phyloP scores from a whole-genome alignment of 2,329 filamentous ascomycete species.

The Aspergillus sp. region DNA sequence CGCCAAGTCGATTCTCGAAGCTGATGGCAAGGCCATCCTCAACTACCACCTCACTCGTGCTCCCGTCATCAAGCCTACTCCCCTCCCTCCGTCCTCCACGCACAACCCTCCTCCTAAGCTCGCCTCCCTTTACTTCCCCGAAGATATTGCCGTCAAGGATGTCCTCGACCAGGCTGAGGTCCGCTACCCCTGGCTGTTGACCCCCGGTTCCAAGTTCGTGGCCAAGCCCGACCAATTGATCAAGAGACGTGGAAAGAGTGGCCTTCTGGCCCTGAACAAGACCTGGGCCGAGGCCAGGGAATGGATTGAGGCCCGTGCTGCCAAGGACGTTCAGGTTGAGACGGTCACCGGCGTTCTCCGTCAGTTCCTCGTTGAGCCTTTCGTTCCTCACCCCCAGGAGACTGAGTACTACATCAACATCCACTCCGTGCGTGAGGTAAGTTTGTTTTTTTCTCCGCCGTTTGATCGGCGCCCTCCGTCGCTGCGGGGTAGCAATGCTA shows the following conservation, averaged over 20 bases:
- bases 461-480: conserved; percentile 28
- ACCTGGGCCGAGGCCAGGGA: conserved; percentile 89
- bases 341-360: conserved; percentile 82
- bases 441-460: conserved; percentile 42
- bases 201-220: conserved; percentile 83
- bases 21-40: conserved; percentile 99
- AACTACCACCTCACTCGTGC: conserved; percentile 99
- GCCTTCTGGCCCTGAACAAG: conserved; percentile 95
- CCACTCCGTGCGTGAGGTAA: conserved; percentile 98
- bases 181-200: conserved; percentile 94
- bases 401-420: conserved; percentile 99
- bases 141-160: conserved; percentile 77
- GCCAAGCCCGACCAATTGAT: conserved; percentile 99
- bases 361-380: conserved; percentile 97
- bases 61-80: conserved; percentile 95
- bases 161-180: conserved; percentile 94
- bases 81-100: conserved; percentile 77
- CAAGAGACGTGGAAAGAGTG: conserved; percentile 99
- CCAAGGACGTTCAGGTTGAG: conserved; percentile 92
- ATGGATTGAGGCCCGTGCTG: conserved; percentile 90
- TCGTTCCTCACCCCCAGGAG: conserved; percentile 90
- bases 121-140: conserved; percentile 88
- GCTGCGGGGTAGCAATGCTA: background rate
- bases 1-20: conserved; percentile 96
- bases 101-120: conserved; percentile 93